Conservation (phyloP, 768 basidiomycete genomes). For the Mycena venus region DNA sequence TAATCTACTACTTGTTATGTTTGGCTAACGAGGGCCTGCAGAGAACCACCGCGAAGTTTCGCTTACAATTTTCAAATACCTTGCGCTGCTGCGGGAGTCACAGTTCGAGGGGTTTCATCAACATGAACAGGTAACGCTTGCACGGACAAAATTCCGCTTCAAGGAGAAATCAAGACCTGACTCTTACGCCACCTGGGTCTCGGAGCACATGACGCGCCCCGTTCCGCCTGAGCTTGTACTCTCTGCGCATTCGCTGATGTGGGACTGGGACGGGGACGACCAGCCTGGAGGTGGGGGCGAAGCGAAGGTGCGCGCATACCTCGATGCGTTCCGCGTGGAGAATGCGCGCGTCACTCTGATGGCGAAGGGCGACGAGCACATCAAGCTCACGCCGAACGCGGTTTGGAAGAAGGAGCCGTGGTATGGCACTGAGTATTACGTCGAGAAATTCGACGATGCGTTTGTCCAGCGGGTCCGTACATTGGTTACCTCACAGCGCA, state of each 20-base stretch:
- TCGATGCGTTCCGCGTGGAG: slow-evolving; percentile 70
- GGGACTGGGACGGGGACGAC: slow-evolving; percentile 76
- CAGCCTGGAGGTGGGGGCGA: slow-evolving; percentile 53
- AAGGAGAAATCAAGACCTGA: slow-evolving; percentile 87
- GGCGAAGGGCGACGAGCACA: slow-evolving; percentile 78
- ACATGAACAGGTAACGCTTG: slow-evolving; percentile 79
- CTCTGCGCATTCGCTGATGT: slow-evolving; percentile 76
- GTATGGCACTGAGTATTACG: slow-evolving; percentile 91
- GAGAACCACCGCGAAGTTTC: slow-evolving; percentile 83
- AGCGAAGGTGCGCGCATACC: slow-evolving; percentile 69
- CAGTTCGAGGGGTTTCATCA: slow-evolving; percentile 77
- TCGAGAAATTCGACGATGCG: slow-evolving; percentile 76
- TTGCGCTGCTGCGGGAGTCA: slow-evolving; percentile 75
- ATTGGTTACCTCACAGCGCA: background rate
- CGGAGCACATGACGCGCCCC: slow-evolving; percentile 85
- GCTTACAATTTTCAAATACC: slow-evolving; percentile 82
- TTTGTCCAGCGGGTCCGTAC: slow-evolving; percentile 68
- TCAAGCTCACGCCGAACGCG: slow-evolving; percentile 56
- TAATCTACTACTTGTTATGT: background rate
- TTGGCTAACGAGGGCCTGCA: slow-evolving; percentile 44
- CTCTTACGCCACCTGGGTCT: slow-evolving; percentile 80
- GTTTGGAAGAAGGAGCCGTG: slow-evolving; percentile 87
- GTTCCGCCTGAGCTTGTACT: slow-evolving; percentile 84
- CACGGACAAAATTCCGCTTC: slow-evolving; percentile 86
- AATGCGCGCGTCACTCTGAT: slow-evolving; percentile 82